phyloP scores from a whole-genome alignment of 306 rosid genomes.

The Ammopiptanthus mongolicus region DNA sequence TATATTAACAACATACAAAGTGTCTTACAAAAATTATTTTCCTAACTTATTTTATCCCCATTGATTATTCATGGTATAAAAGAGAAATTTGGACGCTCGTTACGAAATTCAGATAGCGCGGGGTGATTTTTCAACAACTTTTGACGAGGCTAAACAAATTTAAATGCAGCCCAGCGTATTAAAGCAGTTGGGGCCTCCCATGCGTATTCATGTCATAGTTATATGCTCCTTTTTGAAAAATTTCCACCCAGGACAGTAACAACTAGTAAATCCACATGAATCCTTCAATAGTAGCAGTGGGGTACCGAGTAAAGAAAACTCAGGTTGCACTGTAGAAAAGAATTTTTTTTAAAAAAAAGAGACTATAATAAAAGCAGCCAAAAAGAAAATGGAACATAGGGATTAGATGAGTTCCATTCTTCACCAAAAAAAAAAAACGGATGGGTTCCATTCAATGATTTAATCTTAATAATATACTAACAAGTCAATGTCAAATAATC shows the following conservation, averaged over 20 bases:
- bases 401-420: slow-evolving; percentile 22
- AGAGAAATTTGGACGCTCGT: background rate
- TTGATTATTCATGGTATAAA: background rate
- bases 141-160: background rate
- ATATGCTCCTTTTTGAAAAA: slow-evolving; percentile 7
- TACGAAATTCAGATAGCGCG: slow-evolving; percentile 15
- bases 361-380: slow-evolving; percentile 15
- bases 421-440: background rate
- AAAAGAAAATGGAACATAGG: slow-evolving; percentile 29
- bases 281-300: slow-evolving; percentile 16
- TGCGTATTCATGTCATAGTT: background rate
- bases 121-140: slow-evolving; percentile 6
- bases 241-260: background rate
- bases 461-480: background rate
- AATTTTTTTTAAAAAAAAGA: background rate
- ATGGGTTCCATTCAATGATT: slow-evolving; percentile 21
- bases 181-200: slow-evolving; percentile 17
- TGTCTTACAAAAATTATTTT: no score
- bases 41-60: background rate
- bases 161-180: background rate
- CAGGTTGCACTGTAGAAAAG: background rate
- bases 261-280: background rate
- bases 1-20: no score
- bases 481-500: slow-evolving; percentile 43
- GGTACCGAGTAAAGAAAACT: background rate